Percentiles rank a stretch among this genome's conserved stretches.
Conservation (phyloP, 2,329 filamentous ascomycete genomes). For the Sarocladiaceae sp. region DNA sequence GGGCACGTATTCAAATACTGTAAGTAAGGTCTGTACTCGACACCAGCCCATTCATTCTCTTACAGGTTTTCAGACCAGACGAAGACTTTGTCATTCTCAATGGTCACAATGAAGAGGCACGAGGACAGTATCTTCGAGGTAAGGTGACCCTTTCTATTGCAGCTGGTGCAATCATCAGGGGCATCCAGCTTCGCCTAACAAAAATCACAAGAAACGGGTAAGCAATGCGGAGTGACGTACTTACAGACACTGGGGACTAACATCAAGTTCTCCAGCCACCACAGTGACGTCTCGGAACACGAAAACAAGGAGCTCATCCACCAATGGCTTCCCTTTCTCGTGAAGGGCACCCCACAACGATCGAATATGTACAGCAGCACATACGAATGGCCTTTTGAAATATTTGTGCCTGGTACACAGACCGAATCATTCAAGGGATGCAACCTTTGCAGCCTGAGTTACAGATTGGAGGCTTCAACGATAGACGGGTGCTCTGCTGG, state of each 20-base stretch:
- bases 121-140: conserved; percentile 7
- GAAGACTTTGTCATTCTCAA: conserved; percentile 9
- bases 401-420: conserved; percentile 6
- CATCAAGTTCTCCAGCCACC: neutral
- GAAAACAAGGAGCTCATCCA: neutral
- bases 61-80: neutral
- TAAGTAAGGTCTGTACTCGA: neutral
- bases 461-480: conserved; percentile 7
- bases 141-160: neutral
- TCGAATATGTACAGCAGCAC: neutral
- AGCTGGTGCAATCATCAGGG: neutral
- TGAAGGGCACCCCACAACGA: neutral
- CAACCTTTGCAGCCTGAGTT: conserved; percentile 2
- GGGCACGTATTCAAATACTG: neutral
- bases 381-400: conserved; percentile 11
- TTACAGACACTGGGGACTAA: neutral
- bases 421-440: conserved; percentile 8
- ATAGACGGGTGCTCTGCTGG: neutral
- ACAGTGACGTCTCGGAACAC: neutral
- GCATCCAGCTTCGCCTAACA: neutral
- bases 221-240: neutral
- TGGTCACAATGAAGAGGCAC: conserved; percentile 7
- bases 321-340: conserved; percentile 8
- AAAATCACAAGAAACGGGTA: neutral
- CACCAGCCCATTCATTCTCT: neutral